Base-by-base conservation (phyloP, 2,329 filamentous ascomycete genomes). In the Golovinomyces cichoracearum region DNA sequence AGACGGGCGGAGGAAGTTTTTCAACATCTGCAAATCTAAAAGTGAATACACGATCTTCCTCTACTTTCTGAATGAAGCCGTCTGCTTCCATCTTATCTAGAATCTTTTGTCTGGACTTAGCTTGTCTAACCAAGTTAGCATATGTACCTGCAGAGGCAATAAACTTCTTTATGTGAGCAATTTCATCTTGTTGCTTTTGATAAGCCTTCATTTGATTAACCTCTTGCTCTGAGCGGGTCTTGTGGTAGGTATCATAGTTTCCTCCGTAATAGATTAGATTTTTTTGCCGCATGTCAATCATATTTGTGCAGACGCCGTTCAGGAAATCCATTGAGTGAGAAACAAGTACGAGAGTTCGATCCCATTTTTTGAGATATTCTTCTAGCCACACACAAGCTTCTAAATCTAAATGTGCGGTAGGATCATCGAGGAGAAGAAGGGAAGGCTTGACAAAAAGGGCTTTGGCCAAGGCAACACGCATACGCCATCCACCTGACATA, bases 31-130 rank as follows among this genome's bases (percentile, higher is more conserved):
- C 90, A 65, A 98, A 98, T 61, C 88, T 80, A 80, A 98, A 98
- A 50, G 80, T 88, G 70, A 98, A 98, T 62, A 93, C 80, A 53
- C 77, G 75, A 67, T 98, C 90, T 54, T 75, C 67, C 49, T 72
- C 66, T 53, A 98, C 85, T 50, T 84, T 83, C 67, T 98, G 80
- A 63, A 98, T 95, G 66, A 95, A 90, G 57, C 90, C 90, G 61
- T 98, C 90, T 58, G 92, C 90, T 73, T 95, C 88, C 90, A 98
- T 98, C 79, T 98, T 98, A 75, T 98, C 90, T 57, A 95, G 74
- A 66, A 95, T 95, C 83, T 98, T 98, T 68, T 98, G 90, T 55
- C 90, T 79, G 40, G 90, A 95, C 74, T 98, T 98, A 67, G 92
- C 92, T 69, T 98, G 90, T 65, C 83, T 76, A 63, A 98, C 90